phyloP scores from a whole-genome alignment of 441 rosid genomes.

The Arabidopsis lyrata region DNA sequence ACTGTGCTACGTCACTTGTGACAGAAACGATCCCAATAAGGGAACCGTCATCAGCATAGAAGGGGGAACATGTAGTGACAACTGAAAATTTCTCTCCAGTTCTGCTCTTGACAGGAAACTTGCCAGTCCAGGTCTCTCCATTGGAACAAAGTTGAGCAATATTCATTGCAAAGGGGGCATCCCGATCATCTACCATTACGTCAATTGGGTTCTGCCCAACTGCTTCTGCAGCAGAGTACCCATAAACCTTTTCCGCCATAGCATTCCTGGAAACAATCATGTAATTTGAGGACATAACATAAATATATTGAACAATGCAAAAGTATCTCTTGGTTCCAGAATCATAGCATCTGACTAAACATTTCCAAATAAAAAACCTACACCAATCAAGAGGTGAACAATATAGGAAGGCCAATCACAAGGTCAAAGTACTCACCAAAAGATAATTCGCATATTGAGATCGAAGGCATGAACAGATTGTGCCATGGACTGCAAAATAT shows the following conservation, averaged over 20 bases:
- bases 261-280: slow-evolving; percentile 62
- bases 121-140: slow-evolving; percentile 85
- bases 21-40: slow-evolving; percentile 75
- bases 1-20: slow-evolving; percentile 56
- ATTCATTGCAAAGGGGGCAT: slow-evolving; percentile 50
- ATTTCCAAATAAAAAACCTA: too few relatives aligned
- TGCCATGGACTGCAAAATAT: slow-evolving; percentile 84
- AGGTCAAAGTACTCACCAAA: slow-evolving; percentile 61
- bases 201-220: slow-evolving; percentile 66
- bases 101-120: slow-evolving; percentile 72
- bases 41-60: slow-evolving; percentile 66
- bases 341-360: too few relatives aligned
- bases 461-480: slow-evolving; percentile 81
- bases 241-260: slow-evolving; percentile 74
- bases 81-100: slow-evolving; percentile 58
- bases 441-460: slow-evolving; percentile 59
- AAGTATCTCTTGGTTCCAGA: too few relatives aligned
- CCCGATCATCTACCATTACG: slow-evolving; percentile 62
- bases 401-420: too few relatives aligned
- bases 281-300: neutral
- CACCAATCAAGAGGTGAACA: too few relatives aligned
- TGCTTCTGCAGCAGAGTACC: slow-evolving; percentile 72
- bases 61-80: slow-evolving; percentile 71
- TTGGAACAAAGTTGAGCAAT: slow-evolving; percentile 50
- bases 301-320: neutral